These are phyloP conservation scores for Tylopilus sp. DNA, from an alignment of 768 basidiomycete genomes.

Conservation along the genomic window DNA sequence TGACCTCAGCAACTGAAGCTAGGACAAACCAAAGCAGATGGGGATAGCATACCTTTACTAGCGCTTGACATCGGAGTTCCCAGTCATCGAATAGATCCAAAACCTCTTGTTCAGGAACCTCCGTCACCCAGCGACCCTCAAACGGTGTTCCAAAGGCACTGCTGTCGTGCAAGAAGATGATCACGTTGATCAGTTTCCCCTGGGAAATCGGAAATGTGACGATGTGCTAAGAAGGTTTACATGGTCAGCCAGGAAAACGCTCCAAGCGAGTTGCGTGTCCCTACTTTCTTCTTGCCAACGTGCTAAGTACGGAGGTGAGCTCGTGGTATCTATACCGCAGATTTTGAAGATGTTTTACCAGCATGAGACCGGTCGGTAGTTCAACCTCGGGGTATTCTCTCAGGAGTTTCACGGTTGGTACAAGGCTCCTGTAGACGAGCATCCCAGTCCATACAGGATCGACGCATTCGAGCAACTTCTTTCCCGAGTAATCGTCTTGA, in stretches of 20 bases:
- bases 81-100: neutral
- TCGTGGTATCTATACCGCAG: neutral
- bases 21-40: neutral
- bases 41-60: neutral
- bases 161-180: neutral
- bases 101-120: neutral
- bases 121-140: neutral
- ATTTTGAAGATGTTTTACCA: neutral
- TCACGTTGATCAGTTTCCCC: neutral
- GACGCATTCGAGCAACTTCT: neutral
- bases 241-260: neutral
- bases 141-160: neutral
- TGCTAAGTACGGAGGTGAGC: neutral
- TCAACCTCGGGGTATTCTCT: neutral
- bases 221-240: neutral
- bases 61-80: neutral
- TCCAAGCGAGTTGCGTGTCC: neutral
- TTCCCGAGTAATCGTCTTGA: neutral
- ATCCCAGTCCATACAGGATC: neutral
- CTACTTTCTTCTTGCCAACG: neutral
- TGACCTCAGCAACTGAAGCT: neutral
- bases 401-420: neutral
- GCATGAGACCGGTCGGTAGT: neutral
- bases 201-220: neutral
- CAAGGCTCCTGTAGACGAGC: neutral